Evolutionary conservation across 2,329 filamentous ascomycete species (phyloP).

Genomic region (Torrubiella hemipterigena): DNA sequence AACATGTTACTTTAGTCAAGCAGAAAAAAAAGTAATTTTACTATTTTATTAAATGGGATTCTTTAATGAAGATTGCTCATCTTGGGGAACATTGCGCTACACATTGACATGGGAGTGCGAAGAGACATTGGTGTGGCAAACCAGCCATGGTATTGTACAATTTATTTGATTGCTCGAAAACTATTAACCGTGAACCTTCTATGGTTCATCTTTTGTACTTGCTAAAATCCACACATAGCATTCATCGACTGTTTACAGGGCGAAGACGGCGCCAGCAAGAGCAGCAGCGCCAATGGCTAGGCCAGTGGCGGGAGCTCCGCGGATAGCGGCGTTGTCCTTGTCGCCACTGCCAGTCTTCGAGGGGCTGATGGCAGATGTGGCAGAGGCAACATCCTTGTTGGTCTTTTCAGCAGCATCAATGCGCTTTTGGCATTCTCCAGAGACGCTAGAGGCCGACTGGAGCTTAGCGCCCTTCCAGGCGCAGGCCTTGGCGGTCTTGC

Average conservation of each 20-base stretch:
- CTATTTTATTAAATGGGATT: too few species aligned
- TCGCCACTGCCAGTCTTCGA: constrained; percentile 8
- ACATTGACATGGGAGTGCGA: too few species aligned
- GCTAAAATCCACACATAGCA: too few species aligned
- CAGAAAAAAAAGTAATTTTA: neutral
- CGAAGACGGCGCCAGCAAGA: neutral
- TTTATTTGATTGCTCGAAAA: too few species aligned
- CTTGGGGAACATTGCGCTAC: constrained; percentile 19
- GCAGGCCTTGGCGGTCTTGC: constrained; percentile 47
- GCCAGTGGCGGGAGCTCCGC: constrained; percentile 2
- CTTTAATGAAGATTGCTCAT: too few species aligned
- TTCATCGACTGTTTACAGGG: neutral
- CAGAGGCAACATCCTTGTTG: constrained; percentile 33
- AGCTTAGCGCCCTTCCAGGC: constrained; percentile 57
- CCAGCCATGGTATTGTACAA: too few species aligned
- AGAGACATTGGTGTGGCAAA: too few species aligned
- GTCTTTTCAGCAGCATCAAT: constrained; percentile 51
- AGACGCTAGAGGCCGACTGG: constrained; percentile 33
- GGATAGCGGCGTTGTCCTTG: constrained; percentile 23
- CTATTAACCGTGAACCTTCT: too few species aligned
- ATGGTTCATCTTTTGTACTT: too few species aligned
- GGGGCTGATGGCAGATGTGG: constrained; percentile 23
- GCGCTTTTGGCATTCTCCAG: constrained; percentile 49
- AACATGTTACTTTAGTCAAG: neutral
- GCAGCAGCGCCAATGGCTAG: neutral